Evolutionary conservation across 1,284 basidiomycete genomes (phyloP).

Genomic region (Coniferiporia sulphurascens): DNA sequence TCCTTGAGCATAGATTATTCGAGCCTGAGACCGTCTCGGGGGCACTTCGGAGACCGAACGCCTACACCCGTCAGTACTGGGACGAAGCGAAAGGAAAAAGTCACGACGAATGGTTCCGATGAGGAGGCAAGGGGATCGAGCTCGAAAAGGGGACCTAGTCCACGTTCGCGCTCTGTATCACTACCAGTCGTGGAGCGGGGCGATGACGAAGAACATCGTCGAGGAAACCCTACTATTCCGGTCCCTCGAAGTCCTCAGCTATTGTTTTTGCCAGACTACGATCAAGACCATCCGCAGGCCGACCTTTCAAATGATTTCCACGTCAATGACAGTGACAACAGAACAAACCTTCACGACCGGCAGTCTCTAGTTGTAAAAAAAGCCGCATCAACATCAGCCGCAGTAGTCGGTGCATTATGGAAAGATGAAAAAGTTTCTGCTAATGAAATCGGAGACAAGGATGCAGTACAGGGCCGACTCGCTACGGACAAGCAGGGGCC

Average conservation of each 20-base stretch:
- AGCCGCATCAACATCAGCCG: background rate
- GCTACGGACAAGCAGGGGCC: background rate
- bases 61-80: background rate
- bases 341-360: background rate
- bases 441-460: background rate
- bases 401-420: background rate
- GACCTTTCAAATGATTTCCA: background rate
- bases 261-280: background rate
- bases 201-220: background rate
- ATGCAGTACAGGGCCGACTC: background rate
- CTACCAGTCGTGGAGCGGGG: background rate
- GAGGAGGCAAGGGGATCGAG: background rate
- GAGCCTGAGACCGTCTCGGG: background rate
- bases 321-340: background rate
- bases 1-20: background rate
- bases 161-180: background rate
- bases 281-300: background rate
- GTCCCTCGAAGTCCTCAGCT: background rate
- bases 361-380: background rate
- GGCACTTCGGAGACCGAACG: background rate
- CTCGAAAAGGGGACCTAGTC: background rate
- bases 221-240: too few species aligned
- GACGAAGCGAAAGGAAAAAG: background rate
- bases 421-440: background rate
- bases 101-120: background rate